Conservation (phyloP, 768 basidiomycete species). For the Panellus pusillus region DNA sequence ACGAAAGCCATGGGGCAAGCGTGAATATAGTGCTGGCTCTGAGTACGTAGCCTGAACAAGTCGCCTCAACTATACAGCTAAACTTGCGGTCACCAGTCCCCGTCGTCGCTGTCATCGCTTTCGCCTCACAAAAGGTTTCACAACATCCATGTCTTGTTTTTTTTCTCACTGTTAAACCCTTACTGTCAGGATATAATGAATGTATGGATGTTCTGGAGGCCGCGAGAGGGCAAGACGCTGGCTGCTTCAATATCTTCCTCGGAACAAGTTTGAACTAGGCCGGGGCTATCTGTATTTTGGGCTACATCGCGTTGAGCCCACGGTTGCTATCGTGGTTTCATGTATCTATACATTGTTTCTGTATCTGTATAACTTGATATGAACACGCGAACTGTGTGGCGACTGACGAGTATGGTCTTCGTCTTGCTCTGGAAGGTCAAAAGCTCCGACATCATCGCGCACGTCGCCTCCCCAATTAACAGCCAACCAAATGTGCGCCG, state of each 20-base stretch:
- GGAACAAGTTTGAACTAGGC: no score
- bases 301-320: no score
- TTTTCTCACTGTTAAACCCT: background rate
- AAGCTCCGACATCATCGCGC: slow-evolving; percentile 42
- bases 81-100: slow-evolving; percentile 16
- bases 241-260: no score
- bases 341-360: background rate
- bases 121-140: slow-evolving; percentile 24
- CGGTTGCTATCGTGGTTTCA: background rate
- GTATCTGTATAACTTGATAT: no score
- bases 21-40: slow-evolving; percentile 26
- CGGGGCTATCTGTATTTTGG: no score
- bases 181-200: background rate
- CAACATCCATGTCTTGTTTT: background rate
- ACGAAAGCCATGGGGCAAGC: slow-evolving; percentile 18
- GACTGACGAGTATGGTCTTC: no score
- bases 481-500: slow-evolving; percentile 25
- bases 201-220: no score
- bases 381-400: no score
- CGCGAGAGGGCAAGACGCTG: no score
- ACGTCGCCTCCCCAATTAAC: slow-evolving; percentile 25
- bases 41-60: slow-evolving; percentile 5
- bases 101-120: slow-evolving; percentile 25
- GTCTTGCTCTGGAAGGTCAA: slow-evolving; percentile 29
- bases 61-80: background rate